Evolutionary conservation across 257 asterid species (phyloP), one percentile per base, ranked within the genome.

Genomic region (Datura wrightii): DNA sequence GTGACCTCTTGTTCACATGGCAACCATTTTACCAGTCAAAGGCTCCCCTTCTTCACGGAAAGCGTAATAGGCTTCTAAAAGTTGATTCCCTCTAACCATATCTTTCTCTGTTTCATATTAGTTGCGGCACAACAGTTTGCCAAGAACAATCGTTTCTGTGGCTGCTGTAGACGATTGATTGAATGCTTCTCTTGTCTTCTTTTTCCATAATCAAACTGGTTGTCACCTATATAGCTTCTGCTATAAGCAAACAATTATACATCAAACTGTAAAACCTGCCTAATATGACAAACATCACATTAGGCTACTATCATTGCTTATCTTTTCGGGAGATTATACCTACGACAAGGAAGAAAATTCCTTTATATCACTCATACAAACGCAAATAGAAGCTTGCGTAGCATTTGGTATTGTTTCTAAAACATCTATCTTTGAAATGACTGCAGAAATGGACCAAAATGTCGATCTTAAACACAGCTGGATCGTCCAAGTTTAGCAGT

Each of bases 401-500:
- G 14, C 44, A 0, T 15, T 41, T 70, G 4, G 15, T 16, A 3
- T 8, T 70, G 53, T 50, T 50, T 50, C 63, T 50, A 52, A 50
- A 48, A 34, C 82, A 76, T 76, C 11, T 76, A 9, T 37, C 58
- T 53, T 15, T 3, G 24, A 7, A 76, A 76, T 52, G 62, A 76
- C 72, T 70, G 90, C 94, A 93, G 95, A 90, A 85, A 88, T 94
- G 98, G 97, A 93, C 98, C 56, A 90, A 88, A 85, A 94, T 93
- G 97, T 93, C 97, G 36, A 94, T 94, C 87, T 52, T 94, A 92
- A 94, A 94, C 71, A 92, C 97, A 48, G 94, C 97, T 36, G 97
- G 97, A 62, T 92, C 96, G 50, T 89, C 54, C 93, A 94, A 92
- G 90, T 95, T 93, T 92, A 95, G 98, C 93, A 92, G 98, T 46